Conservation (phyloP, 2,329 filamentous ascomycete species). For the Colletotrichum neosansevieriae region DNA sequence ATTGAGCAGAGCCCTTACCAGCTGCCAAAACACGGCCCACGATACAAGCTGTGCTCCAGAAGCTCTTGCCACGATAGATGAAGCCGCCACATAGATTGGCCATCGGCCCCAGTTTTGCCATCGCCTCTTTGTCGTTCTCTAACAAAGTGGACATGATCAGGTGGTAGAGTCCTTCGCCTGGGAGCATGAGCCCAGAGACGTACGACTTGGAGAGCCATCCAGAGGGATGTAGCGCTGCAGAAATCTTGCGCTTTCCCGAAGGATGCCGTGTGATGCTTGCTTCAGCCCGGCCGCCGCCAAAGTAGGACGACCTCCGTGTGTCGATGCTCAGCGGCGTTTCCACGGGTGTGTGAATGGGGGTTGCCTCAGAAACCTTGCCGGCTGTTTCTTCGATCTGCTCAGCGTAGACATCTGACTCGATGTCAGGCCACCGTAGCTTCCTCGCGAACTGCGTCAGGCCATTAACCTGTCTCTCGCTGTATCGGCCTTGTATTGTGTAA, state of each 20-base stretch:
- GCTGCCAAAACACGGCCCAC: constrained; percentile 75
- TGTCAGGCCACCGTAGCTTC: constrained; percentile 72
- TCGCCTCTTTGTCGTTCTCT: constrained; percentile 72
- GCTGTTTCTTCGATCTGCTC: constrained; percentile 62
- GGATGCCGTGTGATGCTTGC: constrained; percentile 42
- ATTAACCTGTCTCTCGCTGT: constrained; percentile 69
- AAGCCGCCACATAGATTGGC: constrained; percentile 75
- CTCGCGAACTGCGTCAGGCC: constrained; percentile 74
- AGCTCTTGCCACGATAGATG: constrained; percentile 72
- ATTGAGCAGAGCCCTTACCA: constrained; percentile 71
- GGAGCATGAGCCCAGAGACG: constrained; percentile 73
- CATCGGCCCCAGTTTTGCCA: constrained; percentile 68
- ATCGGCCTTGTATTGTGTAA: constrained; percentile 67
- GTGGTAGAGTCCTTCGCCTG: constrained; percentile 72
- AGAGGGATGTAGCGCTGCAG: constrained; percentile 67
- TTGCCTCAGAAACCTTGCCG: constrained; percentile 55
- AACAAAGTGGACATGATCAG: constrained; percentile 75
- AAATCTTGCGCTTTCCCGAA: constrained; percentile 64
- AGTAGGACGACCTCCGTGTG: constrained; percentile 59
- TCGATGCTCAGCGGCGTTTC: constrained; percentile 51
- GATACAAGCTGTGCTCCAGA: constrained; percentile 76
- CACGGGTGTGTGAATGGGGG: constrained; percentile 55
- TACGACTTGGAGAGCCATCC: constrained; percentile 79
- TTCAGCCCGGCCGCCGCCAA: constrained; percentile 49
- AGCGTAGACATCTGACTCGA: constrained; percentile 65